Percentiles rank a stretch among this genome's conserved stretches.
Conservation (phyloP, 1,284 basidiomycete genomes). For the Papiliotrema flavescens region DNA sequence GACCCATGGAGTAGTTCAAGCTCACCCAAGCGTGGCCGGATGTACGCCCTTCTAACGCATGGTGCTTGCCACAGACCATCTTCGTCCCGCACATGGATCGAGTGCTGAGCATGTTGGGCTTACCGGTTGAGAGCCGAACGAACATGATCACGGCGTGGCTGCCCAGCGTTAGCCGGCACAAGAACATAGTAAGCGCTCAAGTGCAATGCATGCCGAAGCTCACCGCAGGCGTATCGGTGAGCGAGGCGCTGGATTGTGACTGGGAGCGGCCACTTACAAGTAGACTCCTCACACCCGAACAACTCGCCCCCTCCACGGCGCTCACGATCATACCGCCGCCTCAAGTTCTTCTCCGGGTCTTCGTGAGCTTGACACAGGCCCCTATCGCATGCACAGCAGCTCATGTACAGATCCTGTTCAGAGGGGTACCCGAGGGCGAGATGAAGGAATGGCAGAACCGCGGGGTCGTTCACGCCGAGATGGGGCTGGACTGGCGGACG, state of each 20-base stretch:
- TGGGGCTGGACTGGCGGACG: constrained; percentile 41
- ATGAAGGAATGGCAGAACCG: constrained; percentile 37
- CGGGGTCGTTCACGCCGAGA: constrained; percentile 34
- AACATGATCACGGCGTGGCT: constrained; percentile 43
- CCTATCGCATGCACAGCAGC: too few species aligned
- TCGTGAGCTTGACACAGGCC: constrained; percentile 23
- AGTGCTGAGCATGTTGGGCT: constrained; percentile 30
- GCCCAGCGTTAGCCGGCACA: constrained; percentile 35
- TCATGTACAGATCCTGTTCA: constrained; percentile 43
- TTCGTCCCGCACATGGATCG: constrained; percentile 46
- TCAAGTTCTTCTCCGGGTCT: constrained; percentile 33
- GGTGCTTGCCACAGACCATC: constrained; percentile 34
- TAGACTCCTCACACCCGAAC: constrained; percentile 30
- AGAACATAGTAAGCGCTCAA: constrained; percentile 34
- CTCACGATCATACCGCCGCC: constrained; percentile 38
- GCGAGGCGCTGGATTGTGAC: too few species aligned
- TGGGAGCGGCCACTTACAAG: too few species aligned
- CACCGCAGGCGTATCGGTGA: too few species aligned
- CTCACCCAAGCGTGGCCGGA: constrained; percentile 37
- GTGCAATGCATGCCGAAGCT: too few species aligned
- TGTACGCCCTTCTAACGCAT: constrained; percentile 33
- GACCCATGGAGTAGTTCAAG: background rate
- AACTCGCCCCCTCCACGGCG: constrained; percentile 28
- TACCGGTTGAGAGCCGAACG: constrained; percentile 39
- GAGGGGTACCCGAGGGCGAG: constrained; percentile 35